phyloP scores from a whole-genome alignment of 768 basidiomycete species.

The Russula olivacea region DNA sequence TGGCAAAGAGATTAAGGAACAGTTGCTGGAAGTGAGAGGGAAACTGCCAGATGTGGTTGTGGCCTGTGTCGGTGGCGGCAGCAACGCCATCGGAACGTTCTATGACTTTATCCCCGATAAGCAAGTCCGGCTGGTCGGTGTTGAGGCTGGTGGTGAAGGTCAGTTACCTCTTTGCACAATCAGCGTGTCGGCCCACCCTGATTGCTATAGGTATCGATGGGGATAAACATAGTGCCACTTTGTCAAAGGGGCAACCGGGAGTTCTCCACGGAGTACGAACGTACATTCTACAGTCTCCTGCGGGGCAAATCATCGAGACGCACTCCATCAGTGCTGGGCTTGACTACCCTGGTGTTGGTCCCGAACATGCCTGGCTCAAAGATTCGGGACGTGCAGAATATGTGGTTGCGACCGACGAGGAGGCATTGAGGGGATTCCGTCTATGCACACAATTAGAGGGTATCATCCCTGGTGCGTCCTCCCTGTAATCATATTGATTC shows the following conservation, averaged over 20 bases:
- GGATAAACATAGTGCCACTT: slow-evolving; percentile 85
- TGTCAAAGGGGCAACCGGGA: slow-evolving; percentile 85
- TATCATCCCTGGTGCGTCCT: slow-evolving; percentile 80
- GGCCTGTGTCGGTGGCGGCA: slow-evolving; percentile 96
- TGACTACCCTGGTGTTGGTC: slow-evolving; percentile 96
- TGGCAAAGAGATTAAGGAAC: slow-evolving; percentile 87
- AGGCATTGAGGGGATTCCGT: slow-evolving; percentile 89
- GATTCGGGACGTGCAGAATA: slow-evolving; percentile 93
- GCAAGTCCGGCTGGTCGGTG: slow-evolving; percentile 79
- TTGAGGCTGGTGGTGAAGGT: slow-evolving; percentile 98
- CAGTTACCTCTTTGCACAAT: slow-evolving; percentile 19
- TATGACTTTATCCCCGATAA: slow-evolving; percentile 93
- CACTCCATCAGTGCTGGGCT: slow-evolving; percentile 95
- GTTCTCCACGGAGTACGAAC: slow-evolving; percentile 96
- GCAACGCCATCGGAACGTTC: slow-evolving; percentile 97
- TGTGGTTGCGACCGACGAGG: slow-evolving; percentile 86
- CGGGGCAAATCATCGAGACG: slow-evolving; percentile 94
- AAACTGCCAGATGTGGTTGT: slow-evolving; percentile 93
- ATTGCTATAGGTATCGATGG: slow-evolving; percentile 63
- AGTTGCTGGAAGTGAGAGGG: slow-evolving; percentile 62
- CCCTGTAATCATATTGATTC: background rate
- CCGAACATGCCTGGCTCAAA: slow-evolving; percentile 97
- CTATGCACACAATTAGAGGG: slow-evolving; percentile 90
- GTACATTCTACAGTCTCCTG: slow-evolving; percentile 82
- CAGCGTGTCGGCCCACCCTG: background rate